These are phyloP conservation scores for Kurtzmaniella quercitrusa DNA, from an alignment of 1,139 yeast genomes.

Conservation along the genomic window DNA sequence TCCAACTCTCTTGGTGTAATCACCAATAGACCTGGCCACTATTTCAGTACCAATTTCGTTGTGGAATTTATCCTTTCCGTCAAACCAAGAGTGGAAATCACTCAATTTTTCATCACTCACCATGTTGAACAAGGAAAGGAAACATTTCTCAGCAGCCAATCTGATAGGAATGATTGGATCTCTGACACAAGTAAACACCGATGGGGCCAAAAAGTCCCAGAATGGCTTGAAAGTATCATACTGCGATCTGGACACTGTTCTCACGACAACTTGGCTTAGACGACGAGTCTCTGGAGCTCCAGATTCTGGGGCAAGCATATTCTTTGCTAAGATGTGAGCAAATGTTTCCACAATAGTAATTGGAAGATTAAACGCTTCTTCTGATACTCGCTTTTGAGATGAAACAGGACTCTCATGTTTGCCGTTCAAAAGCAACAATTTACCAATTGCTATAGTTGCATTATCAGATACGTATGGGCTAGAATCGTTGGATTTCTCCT, in stretches of 20 bases:
- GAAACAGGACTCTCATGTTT: conserved; percentile 37
- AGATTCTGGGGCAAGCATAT: conserved; percentile 51
- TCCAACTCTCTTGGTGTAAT: conserved; percentile 87
- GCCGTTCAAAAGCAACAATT: conserved; percentile 54
- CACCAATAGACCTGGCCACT: conserved; percentile 73
- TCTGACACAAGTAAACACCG: conserved; percentile 78
- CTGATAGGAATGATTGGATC: conserved; percentile 86
- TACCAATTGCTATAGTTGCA: conserved; percentile 81
- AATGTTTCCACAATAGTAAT: conserved; percentile 32
- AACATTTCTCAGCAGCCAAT: conserved; percentile 92
- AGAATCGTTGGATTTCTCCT: conserved; percentile 41
- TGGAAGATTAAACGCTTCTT: conserved; percentile 28
- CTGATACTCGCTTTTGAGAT: conserved; percentile 11
- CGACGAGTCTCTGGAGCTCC: conserved; percentile 79
- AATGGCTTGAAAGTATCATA: conserved; percentile 47
- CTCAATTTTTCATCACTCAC: conserved; percentile 65
- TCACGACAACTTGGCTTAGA: conserved; percentile 66
- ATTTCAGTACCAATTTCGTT: conserved; percentile 48
- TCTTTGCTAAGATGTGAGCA: conserved; percentile 46
- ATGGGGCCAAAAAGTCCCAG: conserved; percentile 59
- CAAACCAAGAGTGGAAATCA: conserved; percentile 61
- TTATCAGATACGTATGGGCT: conserved; percentile 67
- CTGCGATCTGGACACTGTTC: conserved; percentile 69
- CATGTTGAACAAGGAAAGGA: conserved; percentile 64
- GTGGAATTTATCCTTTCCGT: conserved; percentile 19